Conservation (phyloP, 2,329 filamentous ascomycete genomes). For the Colletotrichum falcatum region DNA sequence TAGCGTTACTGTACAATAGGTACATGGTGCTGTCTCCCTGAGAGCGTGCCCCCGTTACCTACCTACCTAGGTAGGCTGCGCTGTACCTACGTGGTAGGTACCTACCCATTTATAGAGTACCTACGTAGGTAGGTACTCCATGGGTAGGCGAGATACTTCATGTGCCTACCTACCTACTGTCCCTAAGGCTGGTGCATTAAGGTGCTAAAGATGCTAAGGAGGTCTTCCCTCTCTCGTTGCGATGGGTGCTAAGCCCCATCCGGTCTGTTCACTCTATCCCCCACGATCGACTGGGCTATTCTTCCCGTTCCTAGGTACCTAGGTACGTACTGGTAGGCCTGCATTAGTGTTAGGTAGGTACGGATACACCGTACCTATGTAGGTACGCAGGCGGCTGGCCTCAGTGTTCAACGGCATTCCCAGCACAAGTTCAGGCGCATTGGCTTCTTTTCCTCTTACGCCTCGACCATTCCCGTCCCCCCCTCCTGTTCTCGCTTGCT, state of each 20-base stretch:
- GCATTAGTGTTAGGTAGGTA: no score
- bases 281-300: slow-evolving; percentile 36
- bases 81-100: neutral
- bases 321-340: slow-evolving; percentile 1
- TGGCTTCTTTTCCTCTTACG: slow-evolving; percentile 29
- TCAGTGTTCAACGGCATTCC: neutral
- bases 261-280: slow-evolving; percentile 27
- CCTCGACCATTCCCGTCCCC: slow-evolving; percentile 9
- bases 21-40: slow-evolving; percentile 27
- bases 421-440: slow-evolving; percentile 16
- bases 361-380: no score
- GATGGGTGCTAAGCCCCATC: slow-evolving; percentile 26
- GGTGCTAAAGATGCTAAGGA: slow-evolving; percentile 10
- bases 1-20: no score
- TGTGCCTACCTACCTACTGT: neutral
- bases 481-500: slow-evolving; percentile 9
- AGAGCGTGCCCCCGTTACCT: neutral
- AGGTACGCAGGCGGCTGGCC: no score
- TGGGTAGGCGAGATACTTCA: no score
- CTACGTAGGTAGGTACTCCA: no score
- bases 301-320: neutral
- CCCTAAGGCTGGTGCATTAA: neutral
- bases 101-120: no score
- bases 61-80: no score
- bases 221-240: slow-evolving; percentile 16